Base-by-base conservation (phyloP, 306 rosid genomes). In the Prunus armeniaca region DNA sequence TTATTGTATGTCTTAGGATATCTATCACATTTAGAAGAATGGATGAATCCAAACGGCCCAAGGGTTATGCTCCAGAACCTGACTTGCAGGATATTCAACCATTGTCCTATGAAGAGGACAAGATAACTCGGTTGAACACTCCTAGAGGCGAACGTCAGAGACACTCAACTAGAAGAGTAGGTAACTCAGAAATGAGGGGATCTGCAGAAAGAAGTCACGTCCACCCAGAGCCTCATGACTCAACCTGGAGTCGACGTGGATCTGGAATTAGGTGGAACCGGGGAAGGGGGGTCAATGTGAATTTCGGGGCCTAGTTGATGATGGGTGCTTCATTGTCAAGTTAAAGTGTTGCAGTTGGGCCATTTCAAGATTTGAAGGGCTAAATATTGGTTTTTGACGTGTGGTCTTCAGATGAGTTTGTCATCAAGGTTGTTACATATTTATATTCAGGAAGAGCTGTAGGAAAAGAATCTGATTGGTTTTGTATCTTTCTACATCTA, bases 11-110 rank as follows among this genome's bases (percentile, higher is more conserved):
- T 52, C 9, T 41, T 72, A 96, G 99, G 90, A 96, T 92, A 80
- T 96, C 98, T 15, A 92, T 96, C 79, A 96, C 99, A 76, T 96
- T 96, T 86, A 87, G 99, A 85, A 96, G 84, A 83, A 96, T 96
- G 93, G 91, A 91, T 73, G 89, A 30, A 63, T 78, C 87, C 51
- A 92, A 88, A 79, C 75, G 92, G 71, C 97, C 97, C 7, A 1
- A 22, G 5, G 88, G 78, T 19, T 88, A 72, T 75, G 73, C 72
- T 41, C 83, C 89, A 46, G 97, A 91, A 82, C 93, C 97, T 46
- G 98, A 89, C 86, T 86, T 96, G 81, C 88, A 73, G 80, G 91
- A 84, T n/a, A 81, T 96, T 62, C 88, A 91, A 72, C 98, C 98
- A 49, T 77, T 96, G 85, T 65, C 83, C 51, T 92, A 87, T 67